Percentiles rank a stretch among this genome's conserved stretches.
Conservation (phyloP, 768 basidiomycete genomes). For the Nidularia sp. region DNA sequence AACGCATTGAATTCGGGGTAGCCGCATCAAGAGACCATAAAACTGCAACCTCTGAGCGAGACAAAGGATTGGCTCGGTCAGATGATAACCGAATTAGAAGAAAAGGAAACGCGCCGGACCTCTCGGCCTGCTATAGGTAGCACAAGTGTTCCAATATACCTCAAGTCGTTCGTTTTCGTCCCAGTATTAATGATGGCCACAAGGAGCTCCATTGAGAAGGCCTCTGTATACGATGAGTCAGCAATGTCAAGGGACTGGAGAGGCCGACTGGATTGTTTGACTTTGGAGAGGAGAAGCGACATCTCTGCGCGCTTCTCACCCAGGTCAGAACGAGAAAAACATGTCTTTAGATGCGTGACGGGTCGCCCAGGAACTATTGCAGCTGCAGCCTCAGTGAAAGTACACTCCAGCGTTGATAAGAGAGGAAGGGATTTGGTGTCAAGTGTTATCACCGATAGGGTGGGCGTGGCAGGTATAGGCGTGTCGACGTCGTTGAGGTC, state of each 20-base stretch:
- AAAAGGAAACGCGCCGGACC: slow-evolving; percentile 28
- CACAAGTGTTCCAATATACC: slow-evolving; percentile 62
- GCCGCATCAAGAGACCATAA: slow-evolving; percentile 54
- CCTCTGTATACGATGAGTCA: slow-evolving; percentile 52
- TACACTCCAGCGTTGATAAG: slow-evolving; percentile 58
- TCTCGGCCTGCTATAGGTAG: slow-evolving; percentile 54
- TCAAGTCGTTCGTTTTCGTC: slow-evolving; percentile 32
- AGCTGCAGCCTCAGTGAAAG: slow-evolving; percentile 60
- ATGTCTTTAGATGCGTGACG: slow-evolving; percentile 61
- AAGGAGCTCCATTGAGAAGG: slow-evolving; percentile 53
- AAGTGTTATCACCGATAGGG: slow-evolving; percentile 9
- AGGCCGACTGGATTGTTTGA: slow-evolving; percentile 37
- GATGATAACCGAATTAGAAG: slow-evolving; percentile 3
- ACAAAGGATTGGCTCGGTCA: slow-evolving; percentile 1
- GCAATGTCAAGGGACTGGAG: slow-evolving; percentile 57
- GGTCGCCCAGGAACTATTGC: slow-evolving; percentile 55
- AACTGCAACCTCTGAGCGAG: slow-evolving; percentile 50
- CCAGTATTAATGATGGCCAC: slow-evolving; percentile 30
- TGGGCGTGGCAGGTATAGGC: slow-evolving; percentile 10
- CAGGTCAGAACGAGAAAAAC: slow-evolving; percentile 51
- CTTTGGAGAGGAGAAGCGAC: slow-evolving; percentile 37
- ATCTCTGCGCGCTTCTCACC: slow-evolving; percentile 52
- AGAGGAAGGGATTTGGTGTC: slow-evolving; percentile 35
- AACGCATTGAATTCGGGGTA: slow-evolving; percentile 46
- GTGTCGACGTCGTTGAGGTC: slow-evolving; percentile 15